These are phyloP conservation scores for Neurospora sp. DNA, from an alignment of 2,329 filamentous ascomycete genomes.

Conservation along the genomic window DNA sequence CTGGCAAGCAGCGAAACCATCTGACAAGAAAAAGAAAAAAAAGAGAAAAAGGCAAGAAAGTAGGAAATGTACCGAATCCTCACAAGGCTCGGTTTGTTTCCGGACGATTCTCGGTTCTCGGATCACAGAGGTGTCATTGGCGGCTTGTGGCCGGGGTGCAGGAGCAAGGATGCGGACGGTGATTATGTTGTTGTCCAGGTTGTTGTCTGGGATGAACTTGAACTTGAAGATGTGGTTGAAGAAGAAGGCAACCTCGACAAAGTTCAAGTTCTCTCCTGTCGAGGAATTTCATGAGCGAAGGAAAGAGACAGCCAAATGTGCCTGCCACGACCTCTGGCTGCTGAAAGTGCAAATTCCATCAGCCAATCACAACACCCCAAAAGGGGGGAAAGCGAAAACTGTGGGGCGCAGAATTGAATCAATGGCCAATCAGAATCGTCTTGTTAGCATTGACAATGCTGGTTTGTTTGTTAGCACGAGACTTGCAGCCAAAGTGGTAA, in stretches of 20 bases:
- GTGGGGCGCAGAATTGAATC: neutral
- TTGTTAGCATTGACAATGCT: neutral
- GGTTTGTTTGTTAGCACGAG: too few relatives aligned
- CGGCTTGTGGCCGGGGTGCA: neutral
- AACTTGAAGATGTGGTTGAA: neutral
- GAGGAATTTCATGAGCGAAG: neutral
- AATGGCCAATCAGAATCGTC: neutral
- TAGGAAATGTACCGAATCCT: neutral
- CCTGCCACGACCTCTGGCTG: neutral
- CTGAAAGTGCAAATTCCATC: neutral
- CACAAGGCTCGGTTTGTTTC: neutral
- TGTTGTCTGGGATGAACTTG: neutral
- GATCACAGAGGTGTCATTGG: neutral
- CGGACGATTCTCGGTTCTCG: neutral
- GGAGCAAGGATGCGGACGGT: neutral
- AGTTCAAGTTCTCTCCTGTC: neutral
- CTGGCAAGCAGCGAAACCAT: neutral
- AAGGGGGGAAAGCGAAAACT: neutral
- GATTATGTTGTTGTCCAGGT: neutral
- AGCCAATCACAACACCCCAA: neutral
- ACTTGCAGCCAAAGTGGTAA: too few relatives aligned
- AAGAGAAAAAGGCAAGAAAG: neutral
- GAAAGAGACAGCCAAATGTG: neutral
- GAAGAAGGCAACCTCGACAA: neutral
- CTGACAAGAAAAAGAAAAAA: neutral